These are phyloP conservation scores for Beauveria rudraprayagi DNA, from an alignment of 2,329 filamentous ascomycete genomes.

Conservation along the genomic window DNA sequence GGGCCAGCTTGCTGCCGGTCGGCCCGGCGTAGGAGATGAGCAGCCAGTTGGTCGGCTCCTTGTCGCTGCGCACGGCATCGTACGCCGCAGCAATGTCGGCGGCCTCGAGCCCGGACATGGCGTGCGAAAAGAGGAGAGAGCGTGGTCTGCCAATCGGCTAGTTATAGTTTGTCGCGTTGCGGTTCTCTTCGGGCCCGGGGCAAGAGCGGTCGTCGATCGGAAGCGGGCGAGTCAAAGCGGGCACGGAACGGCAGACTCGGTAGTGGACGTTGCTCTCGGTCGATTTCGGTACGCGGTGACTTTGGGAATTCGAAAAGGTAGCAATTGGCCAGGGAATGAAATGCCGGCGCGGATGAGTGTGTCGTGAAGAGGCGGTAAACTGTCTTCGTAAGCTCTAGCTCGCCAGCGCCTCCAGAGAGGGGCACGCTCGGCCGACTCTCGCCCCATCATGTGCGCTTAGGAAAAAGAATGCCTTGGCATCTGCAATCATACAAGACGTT, in stretches of 20 bases:
- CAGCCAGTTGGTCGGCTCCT: conserved; percentile 58
- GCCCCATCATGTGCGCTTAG: neutral
- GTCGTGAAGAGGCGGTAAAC: conserved; percentile 7
- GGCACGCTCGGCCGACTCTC: neutral
- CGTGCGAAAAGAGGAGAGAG: neutral
- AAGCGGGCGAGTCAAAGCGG: neutral
- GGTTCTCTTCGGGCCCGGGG: neutral
- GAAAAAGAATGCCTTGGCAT: neutral
- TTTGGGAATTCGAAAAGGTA: neutral
- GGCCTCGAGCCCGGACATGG: conserved; percentile 48
- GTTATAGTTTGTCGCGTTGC: neutral
- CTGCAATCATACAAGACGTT: no score
- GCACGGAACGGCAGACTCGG: neutral
- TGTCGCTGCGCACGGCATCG: conserved; percentile 59
- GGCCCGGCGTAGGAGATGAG: conserved; percentile 53
- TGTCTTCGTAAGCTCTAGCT: conserved; percentile 2
- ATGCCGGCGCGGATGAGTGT: neutral
- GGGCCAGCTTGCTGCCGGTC: conserved; percentile 46
- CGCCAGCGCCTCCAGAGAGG: neutral
- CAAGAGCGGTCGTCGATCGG: neutral
- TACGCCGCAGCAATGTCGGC: conserved; percentile 57
- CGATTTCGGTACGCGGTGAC: neutral
- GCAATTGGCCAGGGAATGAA: neutral
- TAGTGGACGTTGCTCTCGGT: neutral
- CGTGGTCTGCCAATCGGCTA: neutral